Percentiles rank a stretch among this genome's conserved stretches.
Conservation (phyloP, 345 rosid genomes). For the Acer campestre region DNA sequence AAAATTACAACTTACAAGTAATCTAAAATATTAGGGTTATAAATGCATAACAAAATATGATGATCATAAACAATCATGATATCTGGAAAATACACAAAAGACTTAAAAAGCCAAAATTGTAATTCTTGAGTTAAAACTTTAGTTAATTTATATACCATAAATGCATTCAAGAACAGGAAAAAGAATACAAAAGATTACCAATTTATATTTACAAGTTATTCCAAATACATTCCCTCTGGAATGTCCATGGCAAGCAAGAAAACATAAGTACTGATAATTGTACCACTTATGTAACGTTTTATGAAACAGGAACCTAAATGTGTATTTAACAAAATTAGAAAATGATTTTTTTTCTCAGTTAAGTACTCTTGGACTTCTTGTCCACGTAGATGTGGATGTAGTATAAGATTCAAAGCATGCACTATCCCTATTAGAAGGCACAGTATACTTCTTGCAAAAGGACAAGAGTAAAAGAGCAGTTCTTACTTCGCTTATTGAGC, state of each 20-base stretch:
- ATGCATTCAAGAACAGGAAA: background rate
- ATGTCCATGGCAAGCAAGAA: background rate
- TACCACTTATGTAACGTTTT: background rate
- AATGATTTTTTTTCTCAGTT: background rate
- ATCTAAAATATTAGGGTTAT: no score
- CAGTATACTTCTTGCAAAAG: background rate
- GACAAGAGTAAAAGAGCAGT: conserved; percentile 9
- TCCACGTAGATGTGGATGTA: background rate
- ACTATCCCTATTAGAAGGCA: background rate
- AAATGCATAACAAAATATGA: no score
- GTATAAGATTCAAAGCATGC: background rate
- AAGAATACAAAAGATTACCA: no score
- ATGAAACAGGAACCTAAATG: background rate
- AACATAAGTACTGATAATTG: background rate
- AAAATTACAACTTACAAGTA: no score
- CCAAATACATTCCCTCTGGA: background rate
- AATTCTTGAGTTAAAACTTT: background rate
- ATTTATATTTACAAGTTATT: no score
- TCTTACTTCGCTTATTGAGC: conserved; percentile 59
- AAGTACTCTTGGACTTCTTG: background rate
- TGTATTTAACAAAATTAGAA: no score
- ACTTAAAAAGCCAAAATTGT: background rate
- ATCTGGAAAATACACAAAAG: background rate
- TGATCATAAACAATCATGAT: no score
- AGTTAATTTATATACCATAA: background rate